Conservation (phyloP, 495 filamentous ascomycete species). For the Tuber microsphaerosporum region DNA sequence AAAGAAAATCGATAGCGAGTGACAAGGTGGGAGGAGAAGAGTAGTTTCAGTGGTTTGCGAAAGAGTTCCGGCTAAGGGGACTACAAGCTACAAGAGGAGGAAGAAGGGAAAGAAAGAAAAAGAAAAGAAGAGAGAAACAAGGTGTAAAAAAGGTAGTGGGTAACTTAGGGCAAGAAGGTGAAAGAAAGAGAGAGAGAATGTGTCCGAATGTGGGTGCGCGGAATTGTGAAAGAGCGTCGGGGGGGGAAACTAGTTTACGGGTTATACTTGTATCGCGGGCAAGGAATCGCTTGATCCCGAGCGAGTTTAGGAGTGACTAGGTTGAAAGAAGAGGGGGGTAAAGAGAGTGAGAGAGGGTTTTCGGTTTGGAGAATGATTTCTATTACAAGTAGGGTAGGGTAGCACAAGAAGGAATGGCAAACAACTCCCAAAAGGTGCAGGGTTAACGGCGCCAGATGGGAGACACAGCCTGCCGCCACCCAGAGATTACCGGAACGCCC, state of each 20-base stretch:
- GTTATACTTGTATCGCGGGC: not conserved
- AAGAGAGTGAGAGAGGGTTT: not conserved
- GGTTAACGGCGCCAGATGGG: not conserved
- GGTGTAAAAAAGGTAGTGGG: not conserved
- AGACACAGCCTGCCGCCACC: not conserved
- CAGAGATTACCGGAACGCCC: not conserved
- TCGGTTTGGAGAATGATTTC: not conserved
- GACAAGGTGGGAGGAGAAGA: not conserved
- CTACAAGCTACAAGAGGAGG: not conserved
- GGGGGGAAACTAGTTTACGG: not conserved
- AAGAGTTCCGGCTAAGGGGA: not conserved
- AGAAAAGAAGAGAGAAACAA: not conserved
- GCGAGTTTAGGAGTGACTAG: not conserved
- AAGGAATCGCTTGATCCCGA: not conserved
- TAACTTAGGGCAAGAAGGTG: not conserved
- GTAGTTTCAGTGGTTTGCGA: not conserved
- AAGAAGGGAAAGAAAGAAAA: not conserved
- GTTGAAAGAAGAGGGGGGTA: not conserved
- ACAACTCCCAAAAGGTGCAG: not conserved
- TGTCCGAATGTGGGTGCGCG: not conserved
- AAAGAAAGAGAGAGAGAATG: slow-evolving; percentile 4
- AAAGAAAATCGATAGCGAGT: not conserved
- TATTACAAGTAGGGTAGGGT: not conserved
- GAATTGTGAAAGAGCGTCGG: not conserved
- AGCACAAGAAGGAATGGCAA: not conserved